Evolutionary conservation across 2,329 filamentous ascomycete genomes (phyloP), one percentile per base, ranked within the genome.

Genomic region (Huntiella abstrusa): DNA sequence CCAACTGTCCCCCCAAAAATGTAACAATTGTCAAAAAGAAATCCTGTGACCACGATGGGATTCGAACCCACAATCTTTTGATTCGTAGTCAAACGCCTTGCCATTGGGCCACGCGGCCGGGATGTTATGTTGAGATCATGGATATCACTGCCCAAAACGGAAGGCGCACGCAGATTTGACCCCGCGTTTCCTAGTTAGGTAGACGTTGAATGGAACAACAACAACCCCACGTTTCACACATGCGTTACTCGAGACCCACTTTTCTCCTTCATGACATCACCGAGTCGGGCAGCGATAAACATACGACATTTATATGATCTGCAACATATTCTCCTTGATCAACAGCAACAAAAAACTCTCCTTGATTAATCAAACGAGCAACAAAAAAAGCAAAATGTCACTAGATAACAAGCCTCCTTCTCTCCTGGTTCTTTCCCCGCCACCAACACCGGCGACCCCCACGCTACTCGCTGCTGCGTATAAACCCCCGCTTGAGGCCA

Each of bases 351-450:
- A 12, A 12, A 12, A 11, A 35, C 6, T 4, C 13, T 13, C 13
- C 33, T 35, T 35, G 33, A 22, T 32, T 1, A 28, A 4, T 1
- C 6, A 5, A 34, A 13, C 19, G 19, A 12, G 17, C 4, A 43
- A 8, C 32, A 34, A 11, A 43, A 43, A 16, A 12, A 43, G 7
- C 8, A 34, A 43, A 13, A 43, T 15, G 12, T 13, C 5, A 16
- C 8, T 2, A 34, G 16, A 11, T 32, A 13, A 19, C 8, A 5
- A 12, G 19, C 36, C 41, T 38, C 2, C 41, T 3, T 22, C 19
- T 42, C 65, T 80, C 17, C 66, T 84, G 33, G 65, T 84, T 12
- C 64, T 84, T 45, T 72, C 80, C 13, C 67, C 71, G 38, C 75
- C 78, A 42, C 76, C 78, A 22, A 63, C 66, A 28, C 72, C 75